Conservation (phyloP, 2,329 filamentous ascomycete genomes). For the Gyromitra esculenta region DNA sequence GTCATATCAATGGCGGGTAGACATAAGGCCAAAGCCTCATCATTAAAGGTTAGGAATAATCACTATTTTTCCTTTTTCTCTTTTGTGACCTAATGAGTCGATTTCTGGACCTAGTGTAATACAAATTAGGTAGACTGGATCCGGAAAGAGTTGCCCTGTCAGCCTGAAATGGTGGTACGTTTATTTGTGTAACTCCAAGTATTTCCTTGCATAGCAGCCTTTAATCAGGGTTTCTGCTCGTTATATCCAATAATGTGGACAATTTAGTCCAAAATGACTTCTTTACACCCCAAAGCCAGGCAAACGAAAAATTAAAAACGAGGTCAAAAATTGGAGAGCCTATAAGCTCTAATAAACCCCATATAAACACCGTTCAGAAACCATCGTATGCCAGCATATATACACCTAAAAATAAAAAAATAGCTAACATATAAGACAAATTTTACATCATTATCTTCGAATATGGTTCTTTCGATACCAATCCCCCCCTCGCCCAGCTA, state of each 20-base stretch:
- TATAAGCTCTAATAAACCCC: constrained; percentile 8
- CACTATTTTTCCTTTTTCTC: background rate
- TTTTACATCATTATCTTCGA: constrained; percentile 5
- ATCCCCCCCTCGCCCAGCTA: background rate
- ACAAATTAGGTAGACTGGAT: background rate
- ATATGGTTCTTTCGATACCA: constrained; percentile 1
- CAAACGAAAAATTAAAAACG: constrained; percentile 25
- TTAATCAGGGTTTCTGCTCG: background rate
- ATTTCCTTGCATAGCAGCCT: background rate
- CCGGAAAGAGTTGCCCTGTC: background rate
- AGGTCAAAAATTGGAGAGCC: constrained; percentile 28
- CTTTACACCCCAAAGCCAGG: background rate
- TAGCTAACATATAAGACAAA: constrained; percentile 1
- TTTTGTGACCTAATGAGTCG: constrained; percentile 11
- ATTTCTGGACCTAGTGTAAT: constrained; percentile 7
- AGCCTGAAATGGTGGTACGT: constrained; percentile 1
- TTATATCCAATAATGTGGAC: too few species aligned
- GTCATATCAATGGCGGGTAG: background rate
- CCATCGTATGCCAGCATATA: constrained; percentile 45
- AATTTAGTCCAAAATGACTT: too few species aligned
- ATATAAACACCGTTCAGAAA: constrained; percentile 38
- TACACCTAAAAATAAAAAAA: constrained; percentile 36
- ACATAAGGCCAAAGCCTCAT: background rate
- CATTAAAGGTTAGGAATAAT: background rate
- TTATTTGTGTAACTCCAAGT: background rate